Evolutionary conservation across 2,329 filamentous ascomycete species (phyloP), one percentile per base, ranked within the genome.

Genomic region (Apiospora kogelbergensis): DNA sequence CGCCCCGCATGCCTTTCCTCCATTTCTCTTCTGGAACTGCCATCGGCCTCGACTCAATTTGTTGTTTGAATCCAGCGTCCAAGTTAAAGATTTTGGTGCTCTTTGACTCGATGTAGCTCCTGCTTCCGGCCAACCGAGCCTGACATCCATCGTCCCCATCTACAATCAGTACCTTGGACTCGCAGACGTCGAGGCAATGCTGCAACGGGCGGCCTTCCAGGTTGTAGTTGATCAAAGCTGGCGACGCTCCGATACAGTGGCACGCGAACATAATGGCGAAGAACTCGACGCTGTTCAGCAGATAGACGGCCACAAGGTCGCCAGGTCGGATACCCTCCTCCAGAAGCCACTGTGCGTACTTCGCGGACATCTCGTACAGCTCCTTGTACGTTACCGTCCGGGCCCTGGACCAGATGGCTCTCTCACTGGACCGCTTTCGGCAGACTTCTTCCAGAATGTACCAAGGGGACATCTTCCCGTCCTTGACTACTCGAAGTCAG

Each of bases 141-240:
- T 82, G 78, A 65, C 88, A 86, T 1, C 80, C 85, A 0, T 78
- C 74, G 42, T 88, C 84, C 2, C 84, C 81, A 69, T 90, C 89
- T 9, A 89, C 84, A 1, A 91, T 74, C 2, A 91, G 74, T 37
- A 90, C 66, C 45, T 79, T 83, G 5, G 88, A 84, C 2, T 82
- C 83, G 66, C 85, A 86, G 48, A 90, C 82, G 70, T 82, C 83
- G 64, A 92, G 75, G 67, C 89, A 91, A 77, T 92, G 89, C 40
- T 90, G 72, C 72, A 92, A 76, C 2, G 88, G 85, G 72, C 89
- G 84, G 0, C 87, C 88, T 4, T 84, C 80, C 11, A 93, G 80
- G 73, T 91, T 89, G 75, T 89, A 87, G 74, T 93, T 93, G 76
- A 92, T 89, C 78, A 90, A 84, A 0, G 90, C 89, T 0, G 90